Evolutionary conservation across 2,329 filamentous ascomycete genomes (phyloP).

Genomic region (Penicillium sclerotiorum): DNA sequence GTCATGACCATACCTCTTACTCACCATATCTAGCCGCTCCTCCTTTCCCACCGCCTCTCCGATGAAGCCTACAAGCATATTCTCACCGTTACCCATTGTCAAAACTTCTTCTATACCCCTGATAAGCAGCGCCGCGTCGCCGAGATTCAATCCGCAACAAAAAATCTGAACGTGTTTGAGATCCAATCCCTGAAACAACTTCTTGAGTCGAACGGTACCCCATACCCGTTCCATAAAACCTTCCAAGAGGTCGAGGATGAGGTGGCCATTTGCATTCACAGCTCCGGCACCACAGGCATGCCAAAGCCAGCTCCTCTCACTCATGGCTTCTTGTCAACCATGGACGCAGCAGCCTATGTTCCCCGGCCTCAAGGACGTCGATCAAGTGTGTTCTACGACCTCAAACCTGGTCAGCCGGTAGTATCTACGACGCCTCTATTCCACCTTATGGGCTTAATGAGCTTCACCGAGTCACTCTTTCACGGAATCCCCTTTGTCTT

Average conservation of each 20-base stretch:
- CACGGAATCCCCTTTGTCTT: slow-evolving; percentile 3
- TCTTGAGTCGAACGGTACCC: slow-evolving; percentile 2
- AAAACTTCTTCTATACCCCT: slow-evolving; percentile 32
- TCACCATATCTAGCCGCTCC: slow-evolving; percentile 8
- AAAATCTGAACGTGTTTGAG: slow-evolving; percentile 14
- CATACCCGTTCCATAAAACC: slow-evolving; percentile 23
- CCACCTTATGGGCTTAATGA: slow-evolving; percentile 15
- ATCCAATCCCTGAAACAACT: slow-evolving; percentile 12
- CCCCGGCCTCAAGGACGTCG: slow-evolving; percentile 19
- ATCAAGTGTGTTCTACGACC: slow-evolving; percentile 8
- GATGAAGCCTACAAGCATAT: slow-evolving; percentile 21
- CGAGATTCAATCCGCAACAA: slow-evolving; percentile 36
- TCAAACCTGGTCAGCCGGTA: too few species aligned
- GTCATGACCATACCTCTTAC: not conserved
- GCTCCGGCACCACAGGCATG: slow-evolving; percentile 40
- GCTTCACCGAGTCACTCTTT: slow-evolving; percentile 5
- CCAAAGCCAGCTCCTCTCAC: slow-evolving; percentile 36
- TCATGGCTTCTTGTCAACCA: slow-evolving; percentile 30
- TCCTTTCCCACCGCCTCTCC: slow-evolving; percentile 27
- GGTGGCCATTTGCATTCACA: slow-evolving; percentile 35
- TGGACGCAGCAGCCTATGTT: slow-evolving; percentile 16
- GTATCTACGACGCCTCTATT: slow-evolving; percentile 15
- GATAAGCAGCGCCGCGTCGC: slow-evolving; percentile 38
- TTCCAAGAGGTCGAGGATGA: slow-evolving; percentile 30
- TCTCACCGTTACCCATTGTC: slow-evolving; percentile 16